These are phyloP conservation scores for Cryphonectria nitschkei DNA, from an alignment of 2,329 filamentous ascomycete genomes.

Conservation along the genomic window DNA sequence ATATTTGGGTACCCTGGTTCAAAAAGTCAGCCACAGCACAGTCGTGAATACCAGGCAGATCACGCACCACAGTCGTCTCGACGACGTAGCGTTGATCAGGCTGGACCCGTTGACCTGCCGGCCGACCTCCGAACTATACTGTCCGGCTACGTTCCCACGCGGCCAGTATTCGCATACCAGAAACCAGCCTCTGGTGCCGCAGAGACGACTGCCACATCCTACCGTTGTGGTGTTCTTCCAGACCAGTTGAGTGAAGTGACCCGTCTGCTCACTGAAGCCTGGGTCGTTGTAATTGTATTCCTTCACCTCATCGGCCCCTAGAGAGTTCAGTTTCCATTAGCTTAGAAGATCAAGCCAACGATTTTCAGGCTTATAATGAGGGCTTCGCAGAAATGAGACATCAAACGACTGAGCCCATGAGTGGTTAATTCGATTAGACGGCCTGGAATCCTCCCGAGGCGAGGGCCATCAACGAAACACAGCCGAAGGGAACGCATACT, in stretches of 20 bases:
- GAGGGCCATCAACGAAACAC: neutral
- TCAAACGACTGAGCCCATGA: neutral
- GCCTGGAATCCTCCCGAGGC: neutral
- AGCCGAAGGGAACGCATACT: neutral
- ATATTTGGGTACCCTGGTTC: neutral
- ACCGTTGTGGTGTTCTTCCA: conserved; percentile 67
- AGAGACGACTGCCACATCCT: conserved; percentile 55
- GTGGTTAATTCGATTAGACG: neutral
- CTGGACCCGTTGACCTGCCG: conserved; percentile 37
- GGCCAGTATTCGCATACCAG: conserved; percentile 74
- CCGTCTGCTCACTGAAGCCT: conserved; percentile 62
- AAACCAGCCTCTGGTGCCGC: conserved; percentile 60
- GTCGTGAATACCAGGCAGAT: neutral
- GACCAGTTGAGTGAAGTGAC: conserved; percentile 75
- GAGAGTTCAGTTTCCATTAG: neutral
- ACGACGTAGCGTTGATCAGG: conserved; percentile 16
- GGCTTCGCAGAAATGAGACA: neutral
- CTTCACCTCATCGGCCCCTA: conserved; percentile 59
- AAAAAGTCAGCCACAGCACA: conserved; percentile 9
- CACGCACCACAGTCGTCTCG: conserved; percentile 8
- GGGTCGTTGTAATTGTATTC: conserved; percentile 62
- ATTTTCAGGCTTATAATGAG: too few relatives aligned
- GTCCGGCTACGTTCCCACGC: conserved; percentile 62
- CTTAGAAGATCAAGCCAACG: too few relatives aligned
- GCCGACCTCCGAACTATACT: conserved; percentile 52